phyloP scores from a whole-genome alignment of 805 yeast species.

The Saturnispora zaruensis region DNA sequence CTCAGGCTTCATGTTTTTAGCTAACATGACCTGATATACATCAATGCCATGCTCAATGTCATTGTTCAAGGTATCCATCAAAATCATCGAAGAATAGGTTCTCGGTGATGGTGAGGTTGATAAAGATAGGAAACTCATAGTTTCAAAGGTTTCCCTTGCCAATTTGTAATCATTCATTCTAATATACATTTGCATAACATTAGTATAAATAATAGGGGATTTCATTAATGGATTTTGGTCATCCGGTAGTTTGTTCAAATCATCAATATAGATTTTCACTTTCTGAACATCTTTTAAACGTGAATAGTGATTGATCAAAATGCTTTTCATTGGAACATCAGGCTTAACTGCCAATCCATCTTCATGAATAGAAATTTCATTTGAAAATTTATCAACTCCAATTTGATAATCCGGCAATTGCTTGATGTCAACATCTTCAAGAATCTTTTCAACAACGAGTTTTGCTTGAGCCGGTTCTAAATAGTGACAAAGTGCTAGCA shows the following conservation, averaged over 20 bases:
- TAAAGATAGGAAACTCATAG: slow-evolving; percentile 71
- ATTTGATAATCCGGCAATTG: neutral
- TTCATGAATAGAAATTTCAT: neutral
- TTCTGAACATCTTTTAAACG: slow-evolving; percentile 29
- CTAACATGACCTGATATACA: slow-evolving; percentile 59
- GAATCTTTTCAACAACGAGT: slow-evolving; percentile 28
- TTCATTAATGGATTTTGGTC: slow-evolving; percentile 12
- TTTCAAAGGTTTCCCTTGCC: slow-evolving; percentile 68
- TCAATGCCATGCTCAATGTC: slow-evolving; percentile 71
- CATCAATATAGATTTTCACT: slow-evolving; percentile 34
- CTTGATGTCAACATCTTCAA: slow-evolving; percentile 20
- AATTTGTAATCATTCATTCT: slow-evolving; percentile 42
- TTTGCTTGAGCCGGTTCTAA: slow-evolving; percentile 16
- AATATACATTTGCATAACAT: slow-evolving; percentile 54
- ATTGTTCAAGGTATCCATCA: slow-evolving; percentile 51
- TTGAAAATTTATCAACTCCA: neutral
- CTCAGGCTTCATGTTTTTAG: slow-evolving; percentile 28
- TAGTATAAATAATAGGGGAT: slow-evolving; percentile 38
- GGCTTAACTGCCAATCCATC: slow-evolving; percentile 19
- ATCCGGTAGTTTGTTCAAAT: slow-evolving; percentile 11
- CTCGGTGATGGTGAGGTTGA: slow-evolving; percentile 57
- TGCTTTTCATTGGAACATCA: slow-evolving; percentile 35
- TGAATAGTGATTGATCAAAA: slow-evolving; percentile 38
- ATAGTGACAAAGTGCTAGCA: slow-evolving; percentile 28
- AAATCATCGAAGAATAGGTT: slow-evolving; percentile 66